These are phyloP conservation scores for Irpex sp. DNA, from an alignment of 1,284 basidiomycete species.

Conservation along the genomic window DNA sequence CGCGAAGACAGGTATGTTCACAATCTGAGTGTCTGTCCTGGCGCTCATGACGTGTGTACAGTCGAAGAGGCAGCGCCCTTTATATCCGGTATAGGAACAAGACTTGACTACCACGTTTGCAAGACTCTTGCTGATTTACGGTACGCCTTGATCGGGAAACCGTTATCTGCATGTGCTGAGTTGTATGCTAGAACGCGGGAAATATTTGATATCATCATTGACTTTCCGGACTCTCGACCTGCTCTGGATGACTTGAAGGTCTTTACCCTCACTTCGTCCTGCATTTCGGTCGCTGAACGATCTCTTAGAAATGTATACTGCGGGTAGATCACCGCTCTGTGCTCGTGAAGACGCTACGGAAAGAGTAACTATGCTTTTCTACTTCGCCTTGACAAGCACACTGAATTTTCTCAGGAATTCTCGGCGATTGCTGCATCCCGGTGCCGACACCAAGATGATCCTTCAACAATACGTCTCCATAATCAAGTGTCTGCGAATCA, in stretches of 20 bases:
- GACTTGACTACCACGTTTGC: slow-evolving; percentile 90
- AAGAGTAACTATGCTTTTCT: slow-evolving; percentile 45
- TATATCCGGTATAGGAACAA: slow-evolving; percentile 77
- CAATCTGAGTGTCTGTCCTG: background rate
- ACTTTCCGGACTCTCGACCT: slow-evolving; percentile 84
- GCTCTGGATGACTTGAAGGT: slow-evolving; percentile 90
- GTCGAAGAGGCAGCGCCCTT: slow-evolving; percentile 69
- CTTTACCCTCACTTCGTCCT: slow-evolving; percentile 15
- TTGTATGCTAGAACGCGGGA: slow-evolving; percentile 63
- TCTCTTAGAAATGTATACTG: slow-evolving; percentile 63
- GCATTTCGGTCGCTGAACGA: slow-evolving; percentile 4
- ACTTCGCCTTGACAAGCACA: background rate
- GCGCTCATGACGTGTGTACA: slow-evolving; percentile 26
- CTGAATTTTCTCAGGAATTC: slow-evolving; percentile 52
- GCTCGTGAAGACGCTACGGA: slow-evolving; percentile 67
- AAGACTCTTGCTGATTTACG: slow-evolving; percentile 84
- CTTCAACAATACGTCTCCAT: slow-evolving; percentile 92
- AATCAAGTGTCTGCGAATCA: slow-evolving; percentile 85
- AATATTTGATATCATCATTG: slow-evolving; percentile 94
- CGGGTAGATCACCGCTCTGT: slow-evolving; percentile 75
- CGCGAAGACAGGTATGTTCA: slow-evolving; percentile 49
- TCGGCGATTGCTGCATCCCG: slow-evolving; percentile 91
- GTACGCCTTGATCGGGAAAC: slow-evolving; percentile 38
- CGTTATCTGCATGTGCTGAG: background rate
- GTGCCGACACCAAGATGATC: slow-evolving; percentile 92